phyloP scores from a whole-genome alignment of 306 rosid species.

The Rubus parviflorus region DNA sequence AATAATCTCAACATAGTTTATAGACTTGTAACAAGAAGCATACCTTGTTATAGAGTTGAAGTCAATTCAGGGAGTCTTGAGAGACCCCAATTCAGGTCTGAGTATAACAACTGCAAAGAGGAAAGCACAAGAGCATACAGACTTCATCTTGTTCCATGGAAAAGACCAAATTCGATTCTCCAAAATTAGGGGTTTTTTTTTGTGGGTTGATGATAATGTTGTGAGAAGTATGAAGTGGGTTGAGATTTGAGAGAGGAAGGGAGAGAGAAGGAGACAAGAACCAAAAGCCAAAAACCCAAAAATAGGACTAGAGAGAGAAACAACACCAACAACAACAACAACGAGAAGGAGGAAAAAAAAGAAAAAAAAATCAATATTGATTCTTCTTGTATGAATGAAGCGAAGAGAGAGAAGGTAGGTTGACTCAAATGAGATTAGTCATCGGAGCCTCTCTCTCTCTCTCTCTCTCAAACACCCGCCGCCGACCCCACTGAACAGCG shows the following conservation, averaged over 20 bases:
- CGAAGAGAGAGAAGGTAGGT: neutral
- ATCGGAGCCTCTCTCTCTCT: neutral
- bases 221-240: neutral
- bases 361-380: neutral
- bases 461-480: conserved; percentile 12
- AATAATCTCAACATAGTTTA: neutral
- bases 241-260: neutral
- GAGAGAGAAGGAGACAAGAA: neutral
- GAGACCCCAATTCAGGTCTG: conserved; percentile 17
- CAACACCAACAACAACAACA: neutral
- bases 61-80: neutral
- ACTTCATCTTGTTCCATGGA: conserved; percentile 33
- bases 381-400: neutral
- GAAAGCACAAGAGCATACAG: neutral
- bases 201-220: neutral
- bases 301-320: neutral
- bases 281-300: neutral
- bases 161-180: neutral
- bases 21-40: neutral
- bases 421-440: conserved; percentile 13
- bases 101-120: conserved; percentile 3
- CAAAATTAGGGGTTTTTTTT: neutral
- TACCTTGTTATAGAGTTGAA: conserved; percentile 13
- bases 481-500: conserved; percentile 4
- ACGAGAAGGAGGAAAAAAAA: neutral